Percentiles rank a stretch among this genome's conserved stretches.
These are phyloP conservation scores for Cladosporium oxysporum DNA, from an alignment of 2,329 filamentous ascomycete genomes.

Conservation along the genomic window DNA sequence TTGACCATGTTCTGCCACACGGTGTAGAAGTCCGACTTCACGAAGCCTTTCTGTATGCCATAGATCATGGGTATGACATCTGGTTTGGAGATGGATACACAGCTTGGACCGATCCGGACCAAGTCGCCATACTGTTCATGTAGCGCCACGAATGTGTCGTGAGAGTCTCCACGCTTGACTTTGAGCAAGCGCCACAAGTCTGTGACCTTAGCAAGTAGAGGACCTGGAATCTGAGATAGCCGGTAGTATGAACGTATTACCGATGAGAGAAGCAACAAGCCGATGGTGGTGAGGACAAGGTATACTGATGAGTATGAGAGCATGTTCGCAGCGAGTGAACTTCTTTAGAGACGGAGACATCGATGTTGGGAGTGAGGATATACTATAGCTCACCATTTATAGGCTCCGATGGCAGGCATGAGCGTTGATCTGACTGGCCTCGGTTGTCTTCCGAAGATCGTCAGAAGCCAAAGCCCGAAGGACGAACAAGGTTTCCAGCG, in stretches of 20 bases:
- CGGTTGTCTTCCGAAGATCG: background rate
- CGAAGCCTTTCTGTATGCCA: conserved; percentile 34
- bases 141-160: conserved; percentile 62
- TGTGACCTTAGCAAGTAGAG: background rate
- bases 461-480: background rate
- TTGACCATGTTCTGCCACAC: conserved; percentile 27
- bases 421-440: background rate
- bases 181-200: background rate
- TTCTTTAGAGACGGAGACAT: background rate
- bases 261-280: background rate
- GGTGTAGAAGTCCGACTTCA: conserved; percentile 41
- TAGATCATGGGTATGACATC: conserved; percentile 58
- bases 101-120: conserved; percentile 80
- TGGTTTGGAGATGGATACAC: conserved; percentile 59
- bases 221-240: background rate
- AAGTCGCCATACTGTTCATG: conserved; percentile 79
- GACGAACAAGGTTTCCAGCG: background rate
- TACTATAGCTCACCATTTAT: background rate
- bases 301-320: background rate
- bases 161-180: background rate
- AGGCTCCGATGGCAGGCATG: background rate
- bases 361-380: background rate
- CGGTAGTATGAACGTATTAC: background rate
- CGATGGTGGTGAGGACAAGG: background rate
- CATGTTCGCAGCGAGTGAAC: background rate